Conservation (phyloP, 1,284 basidiomycete genomes). For the Thelephora terrestris region DNA sequence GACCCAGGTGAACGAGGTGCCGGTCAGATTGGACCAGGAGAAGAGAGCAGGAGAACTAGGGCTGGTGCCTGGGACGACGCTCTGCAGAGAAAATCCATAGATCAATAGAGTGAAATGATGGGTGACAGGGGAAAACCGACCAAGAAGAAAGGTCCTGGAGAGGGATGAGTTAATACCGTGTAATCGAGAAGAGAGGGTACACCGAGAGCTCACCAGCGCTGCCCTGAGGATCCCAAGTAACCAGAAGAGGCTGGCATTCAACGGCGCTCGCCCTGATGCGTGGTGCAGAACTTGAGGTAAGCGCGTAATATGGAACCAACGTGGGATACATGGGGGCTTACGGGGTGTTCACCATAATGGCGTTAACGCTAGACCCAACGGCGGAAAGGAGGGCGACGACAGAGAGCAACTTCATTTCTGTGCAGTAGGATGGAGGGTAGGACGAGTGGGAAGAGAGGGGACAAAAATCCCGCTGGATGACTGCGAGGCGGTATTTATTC, state of each 20-base stretch:
- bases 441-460: too few species aligned
- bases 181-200: conserved; percentile 6
- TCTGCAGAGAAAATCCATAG: not conserved
- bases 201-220: conserved; percentile 14
- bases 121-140: conserved; percentile 11
- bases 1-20: conserved; percentile 19
- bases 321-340: conserved; percentile 10
- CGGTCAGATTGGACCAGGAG: conserved; percentile 15
- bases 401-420: conserved; percentile 16
- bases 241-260: conserved; percentile 18
- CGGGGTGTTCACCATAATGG: conserved; percentile 22
- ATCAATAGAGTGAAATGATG: not conserved
- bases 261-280: conserved; percentile 12
- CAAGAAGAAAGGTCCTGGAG: conserved; percentile 18
- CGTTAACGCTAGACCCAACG: conserved; percentile 15
- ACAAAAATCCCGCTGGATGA: too few species aligned
- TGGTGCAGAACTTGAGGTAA: not conserved
- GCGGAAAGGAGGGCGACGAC: conserved; percentile 12
- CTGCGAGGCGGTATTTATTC: too few species aligned
- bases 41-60: conserved; percentile 16
- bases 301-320: not conserved
- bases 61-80: conserved; percentile 17
- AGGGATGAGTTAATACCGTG: not conserved
- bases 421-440: not conserved
- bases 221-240: conserved; percentile 13